Evolutionary conservation across 2,329 filamentous ascomycete genomes (phyloP).

Genomic region (Pyrenophora graminea): DNA sequence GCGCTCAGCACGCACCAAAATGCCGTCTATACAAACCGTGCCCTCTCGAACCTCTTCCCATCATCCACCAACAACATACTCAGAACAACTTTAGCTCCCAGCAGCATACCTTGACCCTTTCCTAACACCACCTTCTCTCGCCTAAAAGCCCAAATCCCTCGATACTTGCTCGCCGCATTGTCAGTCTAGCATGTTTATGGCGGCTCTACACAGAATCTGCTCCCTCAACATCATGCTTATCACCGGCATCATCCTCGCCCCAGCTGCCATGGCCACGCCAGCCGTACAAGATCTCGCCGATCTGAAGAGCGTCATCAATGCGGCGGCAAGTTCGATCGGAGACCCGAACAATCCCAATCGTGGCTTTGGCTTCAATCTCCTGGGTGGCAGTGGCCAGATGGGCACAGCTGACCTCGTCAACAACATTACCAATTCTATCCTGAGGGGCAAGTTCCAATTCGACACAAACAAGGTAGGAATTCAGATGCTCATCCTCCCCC

Average conservation of each 20-base stretch:
- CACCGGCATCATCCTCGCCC: slow-evolving; percentile 33
- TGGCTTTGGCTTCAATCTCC: slow-evolving; percentile 31
- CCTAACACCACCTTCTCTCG: slow-evolving; percentile 6
- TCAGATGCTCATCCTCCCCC: neutral
- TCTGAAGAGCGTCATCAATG: slow-evolving; percentile 34
- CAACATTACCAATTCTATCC: slow-evolving; percentile 39
- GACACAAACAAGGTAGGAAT: slow-evolving; percentile 35
- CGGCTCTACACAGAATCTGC: neutral
- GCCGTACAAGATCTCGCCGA: slow-evolving; percentile 38
- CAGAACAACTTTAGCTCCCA: slow-evolving; percentile 22
- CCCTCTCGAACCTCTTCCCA: neutral
- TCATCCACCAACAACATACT: slow-evolving; percentile 15
- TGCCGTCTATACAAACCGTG: neutral
- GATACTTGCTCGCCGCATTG: slow-evolving; percentile 7
- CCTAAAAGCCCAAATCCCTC: slow-evolving; percentile 1
- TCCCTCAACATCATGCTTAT: slow-evolving; percentile 29
- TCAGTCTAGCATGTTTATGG: slow-evolving; percentile 15
- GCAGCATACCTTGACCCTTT: slow-evolving; percentile 14
- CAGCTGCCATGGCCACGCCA: slow-evolving; percentile 26
- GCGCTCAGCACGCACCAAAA: neutral
- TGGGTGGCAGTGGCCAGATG: slow-evolving; percentile 20
- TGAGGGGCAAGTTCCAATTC: slow-evolving; percentile 37
- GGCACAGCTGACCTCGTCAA: slow-evolving; percentile 40
- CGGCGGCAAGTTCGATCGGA: slow-evolving; percentile 35
- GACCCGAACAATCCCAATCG: slow-evolving; percentile 32